Percentiles rank a stretch among this genome's conserved stretches.
Conservation (phyloP, 1,139 yeast genomes). For the Pichia sp. region DNA sequence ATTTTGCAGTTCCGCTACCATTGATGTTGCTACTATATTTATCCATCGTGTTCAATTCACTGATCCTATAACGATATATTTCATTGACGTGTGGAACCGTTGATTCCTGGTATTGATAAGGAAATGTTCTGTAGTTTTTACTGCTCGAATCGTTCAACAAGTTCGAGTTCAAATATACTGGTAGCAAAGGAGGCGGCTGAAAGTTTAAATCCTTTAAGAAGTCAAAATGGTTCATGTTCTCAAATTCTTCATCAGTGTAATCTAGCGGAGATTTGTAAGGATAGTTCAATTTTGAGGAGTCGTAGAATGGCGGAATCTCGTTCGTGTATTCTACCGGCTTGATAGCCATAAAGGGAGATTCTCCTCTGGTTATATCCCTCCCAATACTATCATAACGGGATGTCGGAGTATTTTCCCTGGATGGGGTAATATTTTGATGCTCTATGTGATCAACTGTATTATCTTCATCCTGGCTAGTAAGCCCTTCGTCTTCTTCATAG, state of each 20-base stretch:
- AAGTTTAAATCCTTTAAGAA: slow-evolving; percentile 26
- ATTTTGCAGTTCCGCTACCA: no score
- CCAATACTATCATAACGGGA: slow-evolving; percentile 3
- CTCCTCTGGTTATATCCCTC: slow-evolving; percentile 5
- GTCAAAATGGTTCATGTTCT: slow-evolving; percentile 25
- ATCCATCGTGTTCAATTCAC: slow-evolving; percentile 28
- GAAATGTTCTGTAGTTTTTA: slow-evolving; percentile 24
- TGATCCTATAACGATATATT: slow-evolving; percentile 26
- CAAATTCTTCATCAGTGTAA: slow-evolving; percentile 26
- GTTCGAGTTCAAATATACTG: slow-evolving; percentile 54
- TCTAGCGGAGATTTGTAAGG: slow-evolving; percentile 27
- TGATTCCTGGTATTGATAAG: slow-evolving; percentile 24
- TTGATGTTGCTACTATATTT: no score
- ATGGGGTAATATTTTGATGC: not conserved
- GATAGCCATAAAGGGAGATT: slow-evolving; percentile 6
- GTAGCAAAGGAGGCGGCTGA: slow-evolving; percentile 53
- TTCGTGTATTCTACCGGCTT: slow-evolving; percentile 16
- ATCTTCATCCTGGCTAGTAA: no score
- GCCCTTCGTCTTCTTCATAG: not conserved
- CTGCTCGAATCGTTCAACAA: slow-evolving; percentile 38
- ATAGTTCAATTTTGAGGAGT: slow-evolving; percentile 23
- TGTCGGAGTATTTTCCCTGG: not conserved
- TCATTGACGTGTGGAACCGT: slow-evolving; percentile 25
- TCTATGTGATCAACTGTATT: not conserved
- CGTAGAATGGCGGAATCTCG: slow-evolving; percentile 26